These are phyloP conservation scores for Colletotrichum sp. DNA, from an alignment of 2,329 filamentous ascomycete genomes.

Conservation along the genomic window DNA sequence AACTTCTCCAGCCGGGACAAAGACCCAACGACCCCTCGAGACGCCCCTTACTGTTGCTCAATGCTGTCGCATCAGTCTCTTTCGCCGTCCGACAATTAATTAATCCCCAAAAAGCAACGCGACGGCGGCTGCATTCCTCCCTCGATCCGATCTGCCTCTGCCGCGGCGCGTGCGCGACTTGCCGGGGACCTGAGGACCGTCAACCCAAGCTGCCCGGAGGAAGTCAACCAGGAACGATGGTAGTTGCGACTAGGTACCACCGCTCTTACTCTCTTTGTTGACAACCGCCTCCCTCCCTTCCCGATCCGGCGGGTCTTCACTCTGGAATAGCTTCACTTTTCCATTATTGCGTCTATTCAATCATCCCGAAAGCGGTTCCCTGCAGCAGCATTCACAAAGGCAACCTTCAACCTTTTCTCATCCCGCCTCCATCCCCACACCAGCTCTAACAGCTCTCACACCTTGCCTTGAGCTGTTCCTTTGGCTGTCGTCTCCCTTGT, in stretches of 20 bases:
- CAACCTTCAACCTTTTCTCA: not conserved
- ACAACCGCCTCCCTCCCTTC: constrained; percentile 16
- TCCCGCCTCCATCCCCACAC: not conserved
- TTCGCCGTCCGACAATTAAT: not conserved
- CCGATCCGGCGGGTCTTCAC: constrained; percentile 17
- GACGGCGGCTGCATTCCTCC: not conserved
- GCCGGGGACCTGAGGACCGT: not conserved
- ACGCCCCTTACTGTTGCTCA: not conserved
- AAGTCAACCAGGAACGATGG: constrained; percentile 8
- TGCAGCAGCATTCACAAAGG: constrained; percentile 3
- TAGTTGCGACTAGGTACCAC: constrained; percentile 15
- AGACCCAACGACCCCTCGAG: constrained; percentile 8
- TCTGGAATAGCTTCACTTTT: constrained; percentile 21
- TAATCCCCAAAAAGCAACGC: not conserved
- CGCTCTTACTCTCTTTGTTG: constrained; percentile 19
- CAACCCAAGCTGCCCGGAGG: not conserved
- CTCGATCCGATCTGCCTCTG: not conserved
- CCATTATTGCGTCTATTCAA: not conserved
- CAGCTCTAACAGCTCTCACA: not conserved
- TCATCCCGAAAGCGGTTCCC: not conserved
- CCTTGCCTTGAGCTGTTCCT: not conserved
- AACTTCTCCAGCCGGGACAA: constrained; percentile 8
- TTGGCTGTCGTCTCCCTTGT: constrained; percentile 9
- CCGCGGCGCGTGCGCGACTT: constrained; percentile 19
- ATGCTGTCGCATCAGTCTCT: not conserved